phyloP scores from a whole-genome alignment of 148 eudicot genomes.

The Vaccinium corymbosum region DNA sequence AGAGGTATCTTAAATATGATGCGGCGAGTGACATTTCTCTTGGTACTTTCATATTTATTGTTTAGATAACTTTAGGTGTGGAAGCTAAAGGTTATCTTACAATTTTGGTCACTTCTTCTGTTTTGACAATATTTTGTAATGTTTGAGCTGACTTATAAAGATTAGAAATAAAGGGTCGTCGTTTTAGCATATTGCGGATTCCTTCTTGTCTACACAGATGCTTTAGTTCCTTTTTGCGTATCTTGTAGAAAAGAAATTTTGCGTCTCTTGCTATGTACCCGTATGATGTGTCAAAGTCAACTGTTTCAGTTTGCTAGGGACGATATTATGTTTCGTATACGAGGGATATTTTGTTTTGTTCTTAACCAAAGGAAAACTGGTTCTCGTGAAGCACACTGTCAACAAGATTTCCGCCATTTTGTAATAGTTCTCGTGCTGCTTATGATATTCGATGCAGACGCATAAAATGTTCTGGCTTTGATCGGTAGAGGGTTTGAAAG shows the following conservation, averaged over 20 bases:
- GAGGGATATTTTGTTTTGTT: neutral
- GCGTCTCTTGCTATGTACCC: neutral
- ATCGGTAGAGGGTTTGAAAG: neutral
- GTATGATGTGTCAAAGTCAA: neutral
- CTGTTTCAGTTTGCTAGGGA: neutral
- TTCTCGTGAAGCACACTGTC: neutral
- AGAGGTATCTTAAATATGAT: neutral
- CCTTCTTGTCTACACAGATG: neutral
- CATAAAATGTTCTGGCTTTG: neutral
- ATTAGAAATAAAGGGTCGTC: neutral
- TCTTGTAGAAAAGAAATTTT: neutral
- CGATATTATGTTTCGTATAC: neutral
- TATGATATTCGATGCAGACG: neutral
- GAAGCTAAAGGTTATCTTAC: neutral
- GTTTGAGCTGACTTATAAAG: slow-evolving; percentile 1
- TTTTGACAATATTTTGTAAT: neutral
- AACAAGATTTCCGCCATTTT: neutral
- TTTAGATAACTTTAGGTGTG: neutral
- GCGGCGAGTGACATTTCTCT: neutral
- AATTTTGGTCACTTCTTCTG: neutral
- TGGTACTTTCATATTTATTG: neutral
- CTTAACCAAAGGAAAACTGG: neutral
- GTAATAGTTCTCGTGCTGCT: neutral
- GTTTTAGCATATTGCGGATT: neutral
- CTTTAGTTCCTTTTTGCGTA: neutral